Percentiles rank a stretch among this genome's conserved stretches.
Evolutionary conservation across 164 flowering plant species (phyloP).

Genomic region (Sextonia rubra): DNA sequence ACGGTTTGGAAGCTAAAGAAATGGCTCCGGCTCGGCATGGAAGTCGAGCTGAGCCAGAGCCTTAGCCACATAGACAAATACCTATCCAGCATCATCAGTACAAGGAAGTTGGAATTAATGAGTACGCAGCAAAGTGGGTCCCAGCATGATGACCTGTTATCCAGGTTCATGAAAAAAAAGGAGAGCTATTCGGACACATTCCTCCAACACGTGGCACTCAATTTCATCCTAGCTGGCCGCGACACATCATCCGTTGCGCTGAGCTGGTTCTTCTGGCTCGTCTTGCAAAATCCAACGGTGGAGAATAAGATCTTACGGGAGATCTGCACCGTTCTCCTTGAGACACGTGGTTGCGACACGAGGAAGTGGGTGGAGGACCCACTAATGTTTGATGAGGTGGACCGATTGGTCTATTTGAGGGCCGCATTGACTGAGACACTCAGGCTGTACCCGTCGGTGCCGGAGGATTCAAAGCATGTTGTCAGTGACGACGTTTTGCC

Average conservation of each 20-base stretch:
- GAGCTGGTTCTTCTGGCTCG: slow-evolving; percentile 44
- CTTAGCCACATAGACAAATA: slow-evolving; percentile 39
- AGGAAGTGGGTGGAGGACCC: slow-evolving; percentile 52
- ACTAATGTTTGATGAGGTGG: slow-evolving; percentile 55
- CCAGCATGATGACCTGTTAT: slow-evolving; percentile 49
- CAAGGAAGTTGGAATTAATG: slow-evolving; percentile 53
- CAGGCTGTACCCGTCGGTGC: slow-evolving; percentile 65
- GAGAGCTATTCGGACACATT: slow-evolving; percentile 33
- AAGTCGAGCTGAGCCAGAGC: slow-evolving; percentile 40
- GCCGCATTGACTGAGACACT: slow-evolving; percentile 66
- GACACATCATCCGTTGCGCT: slow-evolving; percentile 47
- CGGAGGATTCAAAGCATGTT: slow-evolving; percentile 64
- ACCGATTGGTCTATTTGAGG: slow-evolving; percentile 51
- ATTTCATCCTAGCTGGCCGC: slow-evolving; percentile 50
- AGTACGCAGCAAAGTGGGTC: slow-evolving; percentile 18
- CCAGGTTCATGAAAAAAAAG: slow-evolving; percentile 42
- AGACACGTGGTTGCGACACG: slow-evolving; percentile 50
- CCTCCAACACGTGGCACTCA: slow-evolving; percentile 43
- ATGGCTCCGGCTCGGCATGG: slow-evolving; percentile 59
- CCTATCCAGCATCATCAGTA: slow-evolving; percentile 40
- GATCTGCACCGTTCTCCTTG: slow-evolving; percentile 38
- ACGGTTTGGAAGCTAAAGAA: slow-evolving; percentile 54
- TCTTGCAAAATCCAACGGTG: slow-evolving; percentile 22
- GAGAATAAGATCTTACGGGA: slow-evolving; percentile 39
- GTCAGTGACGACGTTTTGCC: slow-evolving; percentile 51